These are phyloP conservation scores for Populus trichocarpa DNA, from an alignment of 441 rosid species.

Conservation along the genomic window DNA sequence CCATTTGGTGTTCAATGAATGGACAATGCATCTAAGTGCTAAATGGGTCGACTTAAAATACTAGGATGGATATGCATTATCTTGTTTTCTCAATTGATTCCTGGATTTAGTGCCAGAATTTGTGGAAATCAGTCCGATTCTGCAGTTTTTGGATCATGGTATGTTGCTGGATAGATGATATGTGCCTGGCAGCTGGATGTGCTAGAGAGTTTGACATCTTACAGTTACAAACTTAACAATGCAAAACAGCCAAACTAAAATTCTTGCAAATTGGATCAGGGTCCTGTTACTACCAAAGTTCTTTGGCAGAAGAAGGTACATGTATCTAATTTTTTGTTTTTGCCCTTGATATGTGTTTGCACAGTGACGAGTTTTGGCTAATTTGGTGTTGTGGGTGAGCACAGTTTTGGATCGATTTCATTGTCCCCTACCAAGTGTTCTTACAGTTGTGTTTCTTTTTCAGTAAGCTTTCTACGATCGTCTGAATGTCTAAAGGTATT, in stretches of 20 bases:
- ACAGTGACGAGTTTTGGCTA: constrained; percentile 76
- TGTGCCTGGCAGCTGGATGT: background rate
- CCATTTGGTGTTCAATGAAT: background rate
- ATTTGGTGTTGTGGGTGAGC: constrained; percentile 75
- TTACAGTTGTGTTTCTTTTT: background rate
- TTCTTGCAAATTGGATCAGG: background rate
- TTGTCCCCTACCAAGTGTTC: background rate
- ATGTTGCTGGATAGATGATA: background rate
- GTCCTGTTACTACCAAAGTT: background rate
- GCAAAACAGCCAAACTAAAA: background rate
- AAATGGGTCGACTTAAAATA: background rate
- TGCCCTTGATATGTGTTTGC: constrained; percentile 69
- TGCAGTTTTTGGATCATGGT: background rate
- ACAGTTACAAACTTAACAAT: background rate
- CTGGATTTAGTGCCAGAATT: background rate
- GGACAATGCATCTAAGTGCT: background rate
- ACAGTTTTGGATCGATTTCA: constrained; percentile 17
- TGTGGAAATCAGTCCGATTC: background rate
- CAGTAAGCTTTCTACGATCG: background rate
- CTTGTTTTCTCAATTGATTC: background rate
- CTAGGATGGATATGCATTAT: background rate
- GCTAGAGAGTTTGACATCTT: background rate
- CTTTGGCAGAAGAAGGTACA: background rate
- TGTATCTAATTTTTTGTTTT: constrained; percentile 53
- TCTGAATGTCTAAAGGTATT: background rate